Conservation (phyloP, 1,284 basidiomycete genomes). For the Malassezia dermatis region DNA sequence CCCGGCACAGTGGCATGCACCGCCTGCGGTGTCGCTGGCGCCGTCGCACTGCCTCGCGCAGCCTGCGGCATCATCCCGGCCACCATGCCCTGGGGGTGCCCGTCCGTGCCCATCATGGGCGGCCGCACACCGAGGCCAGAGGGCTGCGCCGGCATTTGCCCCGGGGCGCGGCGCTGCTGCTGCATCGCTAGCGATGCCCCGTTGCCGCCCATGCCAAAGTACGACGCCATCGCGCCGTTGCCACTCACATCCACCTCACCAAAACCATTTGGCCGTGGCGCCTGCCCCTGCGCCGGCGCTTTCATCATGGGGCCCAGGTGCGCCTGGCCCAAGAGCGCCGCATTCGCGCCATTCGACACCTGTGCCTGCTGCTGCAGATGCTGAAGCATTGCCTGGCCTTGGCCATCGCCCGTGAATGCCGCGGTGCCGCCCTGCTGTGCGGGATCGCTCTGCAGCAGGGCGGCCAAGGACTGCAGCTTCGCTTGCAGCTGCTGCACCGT, state of each 20-base stretch:
- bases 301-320: conserved; percentile 20
- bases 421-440: not conserved
- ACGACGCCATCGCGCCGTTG: not conserved
- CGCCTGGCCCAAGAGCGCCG: conserved; percentile 12
- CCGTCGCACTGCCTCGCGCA: conserved; percentile 13
- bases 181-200: not conserved
- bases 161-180: conserved; percentile 5
- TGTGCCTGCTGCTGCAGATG: conserved; percentile 13
- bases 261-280: not conserved
- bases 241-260: conserved; percentile 3
- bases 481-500: conserved; percentile 35
- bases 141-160: not conserved
- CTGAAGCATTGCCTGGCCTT: not conserved
- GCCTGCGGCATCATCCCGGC: not conserved
- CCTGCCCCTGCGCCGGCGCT: not conserved
- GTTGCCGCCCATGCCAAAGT: not conserved
- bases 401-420: not conserved
- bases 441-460: conserved; percentile 20
- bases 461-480: conserved; percentile 30
- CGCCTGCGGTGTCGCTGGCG: conserved; percentile 22
- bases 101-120: not conserved
- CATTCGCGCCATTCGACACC: conserved; percentile 13
- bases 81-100: conserved; percentile 9
- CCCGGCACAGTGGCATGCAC: conserved; percentile 4
- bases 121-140: not conserved